Conservation (phyloP, 2,329 filamentous ascomycete species). For the Ophiocordyceps camponoti-saundersi region DNA sequence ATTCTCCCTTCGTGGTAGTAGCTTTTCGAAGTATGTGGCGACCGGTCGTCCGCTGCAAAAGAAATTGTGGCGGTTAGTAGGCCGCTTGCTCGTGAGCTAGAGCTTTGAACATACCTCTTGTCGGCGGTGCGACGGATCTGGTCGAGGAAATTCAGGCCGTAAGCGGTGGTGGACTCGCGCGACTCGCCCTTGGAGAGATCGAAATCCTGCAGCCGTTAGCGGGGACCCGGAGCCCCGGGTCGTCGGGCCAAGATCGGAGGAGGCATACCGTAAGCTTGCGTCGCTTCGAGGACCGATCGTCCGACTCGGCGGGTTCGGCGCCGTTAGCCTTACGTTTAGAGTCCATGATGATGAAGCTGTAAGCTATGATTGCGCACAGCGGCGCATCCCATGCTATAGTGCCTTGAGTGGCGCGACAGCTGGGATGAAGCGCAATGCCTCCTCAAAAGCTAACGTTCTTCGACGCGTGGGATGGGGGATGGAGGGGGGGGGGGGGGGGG, state of each 20-base stretch:
- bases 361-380: slow-evolving; percentile 8
- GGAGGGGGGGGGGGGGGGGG: not conserved
- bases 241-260: not conserved
- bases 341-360: slow-evolving; percentile 26
- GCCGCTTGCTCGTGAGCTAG: not conserved
- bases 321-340: slow-evolving; percentile 39
- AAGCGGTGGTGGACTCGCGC: slow-evolving; percentile 49
- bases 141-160: slow-evolving; percentile 57
- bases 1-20: slow-evolving; percentile 46
- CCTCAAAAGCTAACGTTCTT: slow-evolving; percentile 1
- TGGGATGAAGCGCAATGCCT: slow-evolving; percentile 11
- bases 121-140: slow-evolving; percentile 61
- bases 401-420: slow-evolving; percentile 1
- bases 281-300: slow-evolving; percentile 38
- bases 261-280: slow-evolving; percentile 32
- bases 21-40: slow-evolving; percentile 55
- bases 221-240: not conserved
- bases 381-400: slow-evolving; percentile 10
- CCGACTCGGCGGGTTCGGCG: slow-evolving; percentile 23
- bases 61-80: slow-evolving; percentile 5
- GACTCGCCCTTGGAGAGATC: slow-evolving; percentile 42
- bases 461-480: slow-evolving; percentile 1
- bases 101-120: slow-evolving; percentile 49
- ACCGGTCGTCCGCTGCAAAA: slow-evolving; percentile 49
- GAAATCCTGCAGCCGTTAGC: slow-evolving; percentile 15